Evolutionary conservation across 1,284 basidiomycete genomes (phyloP), one percentile per base, ranked within the genome.

Genomic region (Pseudozyma sp.): DNA sequence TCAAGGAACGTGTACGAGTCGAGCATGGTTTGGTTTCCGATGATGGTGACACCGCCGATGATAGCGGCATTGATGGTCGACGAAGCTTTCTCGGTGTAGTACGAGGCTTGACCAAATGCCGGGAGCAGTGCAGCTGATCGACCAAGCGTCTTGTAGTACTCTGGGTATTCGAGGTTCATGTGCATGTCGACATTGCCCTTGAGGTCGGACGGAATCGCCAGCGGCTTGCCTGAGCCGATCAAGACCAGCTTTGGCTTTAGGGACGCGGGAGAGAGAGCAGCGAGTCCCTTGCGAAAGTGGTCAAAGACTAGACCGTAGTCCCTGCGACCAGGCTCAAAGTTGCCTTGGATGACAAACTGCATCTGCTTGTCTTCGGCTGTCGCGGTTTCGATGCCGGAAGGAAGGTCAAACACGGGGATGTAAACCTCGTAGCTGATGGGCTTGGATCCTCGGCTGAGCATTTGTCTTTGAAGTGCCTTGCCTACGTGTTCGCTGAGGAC

Each of bases 401-500:
- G 54, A 7, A 56, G 35, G 19, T 56, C 54, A 7, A 56, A 11
- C 1, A 56, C 54, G 7, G 54, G 54, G 11, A 56, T 30, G 30
- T 56, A 56, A 0, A 42, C 37, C 19, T 56, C 37, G 37, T 42
- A 49, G n/a, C 31, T 35, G 30, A 56, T 42, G 24, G 45, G 54
- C 16, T 49, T 56, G 31, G 45, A 40, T 2, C 54, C 54, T 10
- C 46, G 37, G 3, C 6, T 40, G 16, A 39, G 17, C n/a, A 56
- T 17, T 9, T 48, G 24, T 6, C 17, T 30, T 35, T 56, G 45
- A 11, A 56, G 39, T 3, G 19, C 29, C 30, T 42, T 48, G 13
- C 54, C 54, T 7, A 56, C 54, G 47, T 56, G 54, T 14, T 56
- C 54, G 29, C 54, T 49, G 37, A 56, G 54, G 5, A 56, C 54